Evolutionary conservation across 768 basidiomycete species (phyloP).

Genomic region (Hemileccinum impolitum): DNA sequence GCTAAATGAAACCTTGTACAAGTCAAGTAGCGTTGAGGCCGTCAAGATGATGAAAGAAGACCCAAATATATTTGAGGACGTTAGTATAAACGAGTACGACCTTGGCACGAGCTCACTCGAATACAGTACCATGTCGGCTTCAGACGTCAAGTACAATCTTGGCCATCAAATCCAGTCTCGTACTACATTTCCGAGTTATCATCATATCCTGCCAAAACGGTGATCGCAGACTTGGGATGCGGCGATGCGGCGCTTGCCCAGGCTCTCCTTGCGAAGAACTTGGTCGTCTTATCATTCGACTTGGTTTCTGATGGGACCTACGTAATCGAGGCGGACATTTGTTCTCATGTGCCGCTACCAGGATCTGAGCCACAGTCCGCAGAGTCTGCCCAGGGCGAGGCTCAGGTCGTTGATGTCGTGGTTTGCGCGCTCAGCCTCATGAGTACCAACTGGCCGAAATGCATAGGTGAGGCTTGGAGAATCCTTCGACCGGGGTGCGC

Average conservation of each 20-base stretch:
- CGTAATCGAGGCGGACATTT: slow-evolving; percentile 90
- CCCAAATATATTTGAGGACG: slow-evolving; percentile 79
- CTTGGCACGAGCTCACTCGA: slow-evolving; percentile 10
- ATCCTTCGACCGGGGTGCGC: slow-evolving; percentile 79
- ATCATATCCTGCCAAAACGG: slow-evolving; percentile 57
- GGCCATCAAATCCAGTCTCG: slow-evolving; percentile 93
- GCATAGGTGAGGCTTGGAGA: slow-evolving; percentile 86
- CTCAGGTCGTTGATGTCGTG: slow-evolving; percentile 83
- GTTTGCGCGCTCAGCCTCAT: slow-evolving; percentile 95
- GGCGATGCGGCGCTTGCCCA: slow-evolving; percentile 90
- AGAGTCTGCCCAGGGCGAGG: slow-evolving; percentile 47
- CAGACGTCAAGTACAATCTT: slow-evolving; percentile 83
- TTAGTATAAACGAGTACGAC: slow-evolving; percentile 31
- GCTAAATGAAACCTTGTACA: slow-evolving; percentile 93
- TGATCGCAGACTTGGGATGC: slow-evolving; percentile 93
- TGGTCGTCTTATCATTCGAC: slow-evolving; percentile 75
- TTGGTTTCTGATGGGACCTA: slow-evolving; percentile 69
- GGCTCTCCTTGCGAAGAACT: slow-evolving; percentile 63
- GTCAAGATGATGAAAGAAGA: slow-evolving; percentile 81
- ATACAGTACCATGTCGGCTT: slow-evolving; percentile 92
- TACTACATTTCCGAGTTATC: slow-evolving; percentile 69
- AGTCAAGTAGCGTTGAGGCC: slow-evolving; percentile 72
- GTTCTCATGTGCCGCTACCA: slow-evolving; percentile 75
- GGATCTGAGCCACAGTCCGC: slow-evolving; percentile 56
- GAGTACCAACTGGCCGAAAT: slow-evolving; percentile 94